These are phyloP conservation scores for Primulina huaijiensis DNA, from an alignment of 257 asterid species.

Conservation along the genomic window DNA sequence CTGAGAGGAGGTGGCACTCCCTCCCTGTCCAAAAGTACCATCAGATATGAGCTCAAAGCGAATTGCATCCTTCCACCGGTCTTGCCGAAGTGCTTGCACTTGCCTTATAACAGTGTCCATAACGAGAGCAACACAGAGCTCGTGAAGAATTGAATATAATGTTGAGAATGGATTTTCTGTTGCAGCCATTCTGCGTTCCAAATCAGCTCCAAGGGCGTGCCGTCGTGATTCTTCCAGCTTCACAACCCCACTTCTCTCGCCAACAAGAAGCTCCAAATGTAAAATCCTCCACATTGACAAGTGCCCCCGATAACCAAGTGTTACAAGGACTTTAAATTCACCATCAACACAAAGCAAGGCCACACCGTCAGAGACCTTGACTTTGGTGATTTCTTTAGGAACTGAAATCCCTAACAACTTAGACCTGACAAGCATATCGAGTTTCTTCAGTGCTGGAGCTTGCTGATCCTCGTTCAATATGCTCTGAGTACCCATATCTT, in stretches of 20 bases:
- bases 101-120: slow-evolving; percentile 98
- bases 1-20: slow-evolving; percentile 44
- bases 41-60: slow-evolving; percentile 95
- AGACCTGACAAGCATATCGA: slow-evolving; percentile 81
- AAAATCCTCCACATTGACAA: slow-evolving; percentile 96
- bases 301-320: slow-evolving; percentile 99
- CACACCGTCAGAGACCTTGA: slow-evolving; percentile 83
- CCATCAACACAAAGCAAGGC: slow-evolving; percentile 86
- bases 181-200: slow-evolving; percentile 98
- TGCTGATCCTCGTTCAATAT: slow-evolving; percentile 68
- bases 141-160: slow-evolving; percentile 84
- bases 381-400: slow-evolving; percentile 73
- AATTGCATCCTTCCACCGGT: slow-evolving; percentile 97
- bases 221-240: slow-evolving; percentile 86
- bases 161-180: slow-evolving; percentile 74
- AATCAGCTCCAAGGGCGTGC: slow-evolving; percentile 95
- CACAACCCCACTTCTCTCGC: slow-evolving; percentile 78
- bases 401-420: slow-evolving; percentile 81
- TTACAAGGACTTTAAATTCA: slow-evolving; percentile 88
- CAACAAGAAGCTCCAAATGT: slow-evolving; percentile 93
- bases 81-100: slow-evolving; percentile 85
- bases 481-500: slow-evolving; percentile 77
- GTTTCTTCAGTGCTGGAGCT: slow-evolving; percentile 75
- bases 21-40: slow-evolving; percentile 72
- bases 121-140: slow-evolving; percentile 83